phyloP scores from a whole-genome alignment of 2,329 filamentous ascomycete species.

The Cyanodermella asteris region DNA sequence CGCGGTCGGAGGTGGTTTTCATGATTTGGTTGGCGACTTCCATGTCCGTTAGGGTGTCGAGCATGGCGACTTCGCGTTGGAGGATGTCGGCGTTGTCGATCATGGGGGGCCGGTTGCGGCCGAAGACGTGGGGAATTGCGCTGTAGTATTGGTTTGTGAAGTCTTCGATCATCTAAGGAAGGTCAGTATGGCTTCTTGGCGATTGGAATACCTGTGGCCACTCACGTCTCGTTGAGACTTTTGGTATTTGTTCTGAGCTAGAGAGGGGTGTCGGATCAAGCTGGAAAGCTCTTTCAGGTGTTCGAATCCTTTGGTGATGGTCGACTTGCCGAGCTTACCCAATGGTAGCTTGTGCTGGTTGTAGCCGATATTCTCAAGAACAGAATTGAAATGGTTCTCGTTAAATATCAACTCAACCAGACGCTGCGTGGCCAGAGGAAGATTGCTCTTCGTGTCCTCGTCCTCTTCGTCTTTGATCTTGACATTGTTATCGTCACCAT shows the following conservation, averaged over 20 bases:
- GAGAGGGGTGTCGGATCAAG: conserved; percentile 32
- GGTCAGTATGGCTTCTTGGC: conserved; percentile 20
- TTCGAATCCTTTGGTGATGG: conserved; percentile 53
- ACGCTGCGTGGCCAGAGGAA: conserved; percentile 38
- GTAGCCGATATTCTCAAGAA: conserved; percentile 21
- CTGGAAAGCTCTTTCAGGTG: conserved; percentile 55
- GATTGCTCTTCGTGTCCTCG: conserved; percentile 28
- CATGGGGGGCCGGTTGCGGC: conserved; percentile 48
- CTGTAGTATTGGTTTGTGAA: conserved; percentile 65
- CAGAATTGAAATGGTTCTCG: conserved; percentile 42
- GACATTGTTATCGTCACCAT: conserved; percentile 18
- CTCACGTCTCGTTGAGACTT: conserved; percentile 12
- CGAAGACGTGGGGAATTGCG: conserved; percentile 60
- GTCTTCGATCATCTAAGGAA: conserved; percentile 31
- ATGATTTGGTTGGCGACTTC: conserved; percentile 60
- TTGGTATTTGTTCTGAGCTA: conserved; percentile 24
- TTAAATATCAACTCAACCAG: conserved; percentile 75
- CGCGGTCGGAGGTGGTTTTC: conserved; percentile 37
- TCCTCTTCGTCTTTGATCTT: conserved; percentile 12
- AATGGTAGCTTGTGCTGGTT: conserved; percentile 49
- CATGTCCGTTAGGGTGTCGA: conserved; percentile 69
- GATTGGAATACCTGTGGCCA: conserved; percentile 35
- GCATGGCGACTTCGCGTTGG: conserved; percentile 55
- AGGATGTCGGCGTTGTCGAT: conserved; percentile 35
- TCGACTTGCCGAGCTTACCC: conserved; percentile 63